A percentile compares a stretch with the other conserved stretches of the same genome.
Conservation (phyloP, 2,329 filamentous ascomycete genomes). For the Claviceps spartinae region DNA sequence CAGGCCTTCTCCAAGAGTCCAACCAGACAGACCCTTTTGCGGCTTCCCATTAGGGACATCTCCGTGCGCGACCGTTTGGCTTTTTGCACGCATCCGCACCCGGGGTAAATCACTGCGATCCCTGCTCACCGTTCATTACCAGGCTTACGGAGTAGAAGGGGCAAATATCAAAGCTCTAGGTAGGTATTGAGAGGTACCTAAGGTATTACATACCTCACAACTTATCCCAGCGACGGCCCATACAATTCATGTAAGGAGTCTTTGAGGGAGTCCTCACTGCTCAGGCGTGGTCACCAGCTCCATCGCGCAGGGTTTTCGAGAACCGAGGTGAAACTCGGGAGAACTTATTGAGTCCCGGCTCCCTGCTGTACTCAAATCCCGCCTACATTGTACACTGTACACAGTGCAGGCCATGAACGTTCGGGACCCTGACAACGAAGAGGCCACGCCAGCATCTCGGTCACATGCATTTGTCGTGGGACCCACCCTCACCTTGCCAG, state of each 20-base stretch:
- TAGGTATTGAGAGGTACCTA: not conserved
- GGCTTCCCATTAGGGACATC: not conserved
- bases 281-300: not conserved
- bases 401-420: not conserved
- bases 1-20: not conserved
- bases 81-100: not conserved
- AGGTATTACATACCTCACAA: not conserved
- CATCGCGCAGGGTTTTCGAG: not conserved
- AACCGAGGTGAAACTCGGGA: not conserved
- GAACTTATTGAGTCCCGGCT: no score
- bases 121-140: not conserved
- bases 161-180: not conserved
- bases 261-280: not conserved
- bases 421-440: not conserved
- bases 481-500: conserved; percentile 39
- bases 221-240: not conserved
- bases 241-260: not conserved
- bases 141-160: not conserved
- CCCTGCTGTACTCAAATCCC: no score
- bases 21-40: not conserved
- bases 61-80: not conserved
- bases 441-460: not conserved
- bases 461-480: conserved; percentile 7
- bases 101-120: not conserved
- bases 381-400: not conserved